Evolutionary conservation across 2,329 filamentous ascomycete genomes (phyloP), one percentile per base, ranked within the genome.

Genomic region (Cytospora piceae): DNA sequence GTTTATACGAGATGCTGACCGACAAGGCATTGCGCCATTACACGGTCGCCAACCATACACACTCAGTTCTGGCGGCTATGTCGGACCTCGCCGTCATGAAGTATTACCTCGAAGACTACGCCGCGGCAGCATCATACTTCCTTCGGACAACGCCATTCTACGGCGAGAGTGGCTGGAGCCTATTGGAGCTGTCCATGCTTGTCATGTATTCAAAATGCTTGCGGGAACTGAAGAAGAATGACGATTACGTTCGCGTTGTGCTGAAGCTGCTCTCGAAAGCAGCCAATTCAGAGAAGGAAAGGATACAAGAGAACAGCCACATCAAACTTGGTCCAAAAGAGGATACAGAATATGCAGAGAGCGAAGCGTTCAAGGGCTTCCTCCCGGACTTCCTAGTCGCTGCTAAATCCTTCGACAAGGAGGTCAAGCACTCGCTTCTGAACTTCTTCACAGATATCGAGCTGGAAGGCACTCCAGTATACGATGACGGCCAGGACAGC

Each of bases 81-180:
- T 90, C 92, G 12, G 95, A 99, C 76, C 83, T 98, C 55, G 95
- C 93, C 1, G 85, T 95, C 6, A 80, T 97, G 59, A 94, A 94
- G 72, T 95, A 90, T 71, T 86, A 91, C 67, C 81, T 91, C 3
- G 85, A 86, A 27, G 91, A 98, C 70, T 94, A 89, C 73, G 81
- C 80, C 2, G 84, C 87, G 1, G 94, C 95, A 0, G 88, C 91
- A 0, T 85, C 85, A 0, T 94, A 91, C 72, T 95, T 99, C 72
- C 86, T 90, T 71, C 85, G 88, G 55, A 88, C 95, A 53, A 90
- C 91, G 0, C 89, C 90, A 0, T 91, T 92, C 68, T 97, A 95
- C 71, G 90, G 90, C 0, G 87, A 90, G 64, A 88, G 85, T 64
- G 86, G 89, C 55, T 98, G 95, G 94, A 87, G 85, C 61, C 80